Conservation (phyloP, 495 filamentous ascomycete genomes). For the Neurospora terricola region DNA sequence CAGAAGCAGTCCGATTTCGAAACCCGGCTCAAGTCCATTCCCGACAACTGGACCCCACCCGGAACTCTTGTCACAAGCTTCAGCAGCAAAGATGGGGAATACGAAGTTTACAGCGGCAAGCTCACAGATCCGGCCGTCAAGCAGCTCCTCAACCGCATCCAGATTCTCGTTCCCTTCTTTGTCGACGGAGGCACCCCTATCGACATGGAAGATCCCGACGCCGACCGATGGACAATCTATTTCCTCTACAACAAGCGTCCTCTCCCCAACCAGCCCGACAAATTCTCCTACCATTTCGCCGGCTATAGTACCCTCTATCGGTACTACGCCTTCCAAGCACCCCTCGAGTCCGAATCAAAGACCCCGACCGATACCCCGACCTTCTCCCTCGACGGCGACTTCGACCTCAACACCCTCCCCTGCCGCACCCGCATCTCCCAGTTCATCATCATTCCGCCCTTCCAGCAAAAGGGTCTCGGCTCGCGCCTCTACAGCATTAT, state of each 20-base stretch:
- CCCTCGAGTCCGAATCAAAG: background rate
- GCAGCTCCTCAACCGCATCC: conserved; percentile 62
- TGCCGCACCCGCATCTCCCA: conserved; percentile 81
- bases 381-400: conserved; percentile 11
- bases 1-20: conserved; percentile 49
- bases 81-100: conserved; percentile 25
- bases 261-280: conserved; percentile 30
- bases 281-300: conserved; percentile 58
- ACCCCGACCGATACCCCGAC: conserved; percentile 14
- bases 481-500: conserved; percentile 72
- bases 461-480: conserved; percentile 71
- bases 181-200: conserved; percentile 81
- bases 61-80: conserved; percentile 37
- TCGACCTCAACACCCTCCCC: conserved; percentile 36
- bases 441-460: conserved; percentile 85
- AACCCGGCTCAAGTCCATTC: conserved; percentile 41
- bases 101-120: conserved; percentile 44
- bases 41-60: conserved; percentile 50
- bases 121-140: conserved; percentile 45
- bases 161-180: conserved; percentile 75
- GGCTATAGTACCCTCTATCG: conserved; percentile 86
- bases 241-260: conserved; percentile 64
- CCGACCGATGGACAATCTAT: conserved; percentile 81
- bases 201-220: conserved; percentile 59
- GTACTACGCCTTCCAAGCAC: conserved; percentile 50